Percentiles rank a stretch among this genome's conserved stretches.
Evolutionary conservation across 1,139 yeast genomes (phyloP).

Genomic region (Yarrowia galli): DNA sequence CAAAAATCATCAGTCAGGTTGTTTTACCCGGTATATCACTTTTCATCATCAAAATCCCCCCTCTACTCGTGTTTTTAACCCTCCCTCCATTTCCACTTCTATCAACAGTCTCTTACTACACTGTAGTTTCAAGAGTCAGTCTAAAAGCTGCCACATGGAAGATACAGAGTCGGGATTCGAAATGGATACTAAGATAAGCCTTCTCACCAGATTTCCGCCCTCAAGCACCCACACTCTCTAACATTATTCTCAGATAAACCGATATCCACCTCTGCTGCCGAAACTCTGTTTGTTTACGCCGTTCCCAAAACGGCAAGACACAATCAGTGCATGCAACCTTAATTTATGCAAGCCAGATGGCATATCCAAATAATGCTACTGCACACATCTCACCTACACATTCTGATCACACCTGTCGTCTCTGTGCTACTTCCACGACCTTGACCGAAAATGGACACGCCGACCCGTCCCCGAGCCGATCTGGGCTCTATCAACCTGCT

Average conservation of each 20-base stretch:
- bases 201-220: neutral
- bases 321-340: neutral
- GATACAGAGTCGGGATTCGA: neutral
- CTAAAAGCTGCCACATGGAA: no score
- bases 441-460: conserved; percentile 18
- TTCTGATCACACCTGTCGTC: neutral
- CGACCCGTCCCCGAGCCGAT: conserved; percentile 56
- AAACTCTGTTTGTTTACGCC: conserved; percentile 30
- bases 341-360: neutral
- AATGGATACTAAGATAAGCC: neutral
- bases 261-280: neutral
- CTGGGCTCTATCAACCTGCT: conserved; percentile 76
- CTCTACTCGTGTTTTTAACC: neutral
- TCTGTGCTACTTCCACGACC: neutral
- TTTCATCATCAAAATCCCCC: neutral
- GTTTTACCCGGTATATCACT: neutral
- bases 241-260: neutral
- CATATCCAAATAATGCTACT: neutral
- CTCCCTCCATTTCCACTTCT: neutral
- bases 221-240: neutral
- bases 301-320: conserved; percentile 25
- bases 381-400: no score
- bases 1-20: no score
- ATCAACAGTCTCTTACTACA: neutral
- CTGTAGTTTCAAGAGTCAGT: neutral